Evolutionary conservation across 768 basidiomycete species (phyloP), one percentile per base, ranked within the genome.

Genomic region (Boletus coccyginus): DNA sequence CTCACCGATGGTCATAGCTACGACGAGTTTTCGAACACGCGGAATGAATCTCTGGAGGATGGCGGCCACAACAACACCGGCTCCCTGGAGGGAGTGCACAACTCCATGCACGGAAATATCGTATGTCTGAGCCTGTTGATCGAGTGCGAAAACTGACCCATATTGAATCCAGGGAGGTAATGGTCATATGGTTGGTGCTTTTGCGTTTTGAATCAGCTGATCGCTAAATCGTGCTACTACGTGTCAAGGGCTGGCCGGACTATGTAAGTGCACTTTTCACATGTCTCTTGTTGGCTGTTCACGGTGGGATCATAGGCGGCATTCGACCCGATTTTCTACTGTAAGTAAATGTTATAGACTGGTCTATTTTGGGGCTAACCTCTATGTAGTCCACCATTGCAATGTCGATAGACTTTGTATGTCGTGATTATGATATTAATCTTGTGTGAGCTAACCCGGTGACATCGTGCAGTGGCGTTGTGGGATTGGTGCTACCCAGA

Each of bases 401-500:
- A 67, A 62, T 27, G 58, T 66, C 5, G 67, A 69, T 44, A 64
- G 66, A 21, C 45, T 67, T 27, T 21, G 66, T 67, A 46, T 11
- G 65, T 62, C 19, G 13, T 21, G 39, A 6, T 27, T 1, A n/a
- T 21, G 16, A 27, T 24, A 29, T 36, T 16, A 14, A 29, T 11
- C 7, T 29, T 31, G 12, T 29, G 7, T 14, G 21, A n/a, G 10
- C 39, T 66, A 8, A 53, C 19, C 42, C 19, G 41, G 42, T 19
- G 29, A 33, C 24, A 12, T 17, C 41, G 19, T 17, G 9, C 36
- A 70, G 69, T 60, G 29, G 69, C 69, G 10, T 47, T 70, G 49
- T 70, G 69, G 69, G 69, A 70, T 19, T 70, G 70, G 65, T 66
- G 59, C 48, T 70, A 70, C 51, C 46, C 55, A 2, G 53, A 65